Evolutionary conservation across 2,329 filamentous ascomycete species (phyloP).

Genomic region (Exophiala calicioides): DNA sequence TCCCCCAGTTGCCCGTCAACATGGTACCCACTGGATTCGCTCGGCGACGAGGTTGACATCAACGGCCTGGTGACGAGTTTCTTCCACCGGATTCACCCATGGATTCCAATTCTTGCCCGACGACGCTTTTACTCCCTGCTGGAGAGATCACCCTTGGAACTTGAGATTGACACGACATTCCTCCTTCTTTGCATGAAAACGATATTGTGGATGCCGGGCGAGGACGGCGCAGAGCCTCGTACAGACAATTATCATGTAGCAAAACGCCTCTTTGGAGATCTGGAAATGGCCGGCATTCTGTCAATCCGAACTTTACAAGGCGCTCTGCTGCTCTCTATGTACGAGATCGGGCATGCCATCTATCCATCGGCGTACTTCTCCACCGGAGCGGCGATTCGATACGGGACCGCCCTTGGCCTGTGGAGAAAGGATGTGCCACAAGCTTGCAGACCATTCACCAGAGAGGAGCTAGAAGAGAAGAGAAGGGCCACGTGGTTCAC

Average conservation of each 20-base stretch:
- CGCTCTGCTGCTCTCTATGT: conserved; percentile 34
- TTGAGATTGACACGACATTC: conserved; percentile 8
- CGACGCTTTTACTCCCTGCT: too few species aligned
- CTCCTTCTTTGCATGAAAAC: conserved; percentile 12
- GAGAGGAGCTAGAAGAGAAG: too few species aligned
- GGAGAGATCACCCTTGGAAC: too few species aligned
- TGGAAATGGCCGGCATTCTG: conserved; percentile 31
- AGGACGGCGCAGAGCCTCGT: conserved; percentile 5
- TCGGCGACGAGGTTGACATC: too few species aligned
- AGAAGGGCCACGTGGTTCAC: too few species aligned
- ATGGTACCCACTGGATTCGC: conserved; percentile 5
- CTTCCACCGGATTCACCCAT: conserved; percentile 1
- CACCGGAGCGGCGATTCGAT: too few species aligned
- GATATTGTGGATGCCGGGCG: conserved; percentile 8
- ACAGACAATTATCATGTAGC: conserved; percentile 27
- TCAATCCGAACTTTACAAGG: conserved; percentile 34
- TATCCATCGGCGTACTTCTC: conserved; percentile 39
- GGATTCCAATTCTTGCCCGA: background rate
- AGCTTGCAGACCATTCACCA: too few species aligned
- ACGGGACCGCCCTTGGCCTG: too few species aligned
- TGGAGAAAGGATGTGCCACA: too few species aligned
- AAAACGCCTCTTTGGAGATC: conserved; percentile 31
- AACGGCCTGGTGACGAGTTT: too few species aligned
- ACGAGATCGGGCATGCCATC: conserved; percentile 38
- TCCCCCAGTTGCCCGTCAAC: too few species aligned